Percentiles rank a stretch among this genome's conserved stretches.
Evolutionary conservation across 139 green algal species (phyloP).

Genomic region (Eudorina sp.): DNA sequence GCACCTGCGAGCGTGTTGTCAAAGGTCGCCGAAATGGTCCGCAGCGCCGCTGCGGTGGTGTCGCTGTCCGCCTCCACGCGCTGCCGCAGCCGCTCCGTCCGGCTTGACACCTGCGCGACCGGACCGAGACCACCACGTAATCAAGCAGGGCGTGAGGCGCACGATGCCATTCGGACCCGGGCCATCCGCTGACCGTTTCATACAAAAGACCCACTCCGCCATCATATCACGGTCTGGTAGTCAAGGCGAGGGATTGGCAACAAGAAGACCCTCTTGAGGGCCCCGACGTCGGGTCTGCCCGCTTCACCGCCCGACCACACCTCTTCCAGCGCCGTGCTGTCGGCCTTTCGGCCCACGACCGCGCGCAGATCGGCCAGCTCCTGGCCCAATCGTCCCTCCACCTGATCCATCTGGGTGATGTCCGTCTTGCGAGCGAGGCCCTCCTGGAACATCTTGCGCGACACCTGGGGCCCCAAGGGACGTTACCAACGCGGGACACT

Average conservation of each 20-base stretch:
- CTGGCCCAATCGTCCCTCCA: slow-evolving; percentile 16
- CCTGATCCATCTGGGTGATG: slow-evolving; percentile 47
- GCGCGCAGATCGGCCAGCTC: slow-evolving; percentile 33
- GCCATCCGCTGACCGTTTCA: too few relatives aligned
- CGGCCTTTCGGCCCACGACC: slow-evolving; percentile 35
- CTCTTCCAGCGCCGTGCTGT: slow-evolving; percentile 35
- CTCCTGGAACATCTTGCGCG: slow-evolving; percentile 54
- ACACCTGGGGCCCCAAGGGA: slow-evolving; percentile 22
- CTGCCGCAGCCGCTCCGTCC: slow-evolving; percentile 52
- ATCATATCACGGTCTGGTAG: too few relatives aligned
- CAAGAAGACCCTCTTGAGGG: too few relatives aligned
- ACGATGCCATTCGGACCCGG: too few relatives aligned
- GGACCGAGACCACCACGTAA: not conserved
- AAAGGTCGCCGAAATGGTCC: slow-evolving; percentile 51
- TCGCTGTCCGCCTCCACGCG: slow-evolving; percentile 60
- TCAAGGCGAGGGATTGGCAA: too few relatives aligned
- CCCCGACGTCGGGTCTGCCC: too few relatives aligned
- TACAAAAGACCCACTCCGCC: too few relatives aligned
- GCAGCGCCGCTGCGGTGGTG: slow-evolving; percentile 52
- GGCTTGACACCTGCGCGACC: slow-evolving; percentile 40
- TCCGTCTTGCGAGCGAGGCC: slow-evolving; percentile 51
- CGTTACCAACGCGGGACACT: not conserved
- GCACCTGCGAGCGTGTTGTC: slow-evolving; percentile 50
- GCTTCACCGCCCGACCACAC: slow-evolving; percentile 23
- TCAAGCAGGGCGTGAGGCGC: too few relatives aligned